Evolutionary conservation across 2,329 filamentous ascomycete genomes (phyloP), one percentile per base, ranked within the genome.

Genomic region (Neofusicoccum laricinum): DNA sequence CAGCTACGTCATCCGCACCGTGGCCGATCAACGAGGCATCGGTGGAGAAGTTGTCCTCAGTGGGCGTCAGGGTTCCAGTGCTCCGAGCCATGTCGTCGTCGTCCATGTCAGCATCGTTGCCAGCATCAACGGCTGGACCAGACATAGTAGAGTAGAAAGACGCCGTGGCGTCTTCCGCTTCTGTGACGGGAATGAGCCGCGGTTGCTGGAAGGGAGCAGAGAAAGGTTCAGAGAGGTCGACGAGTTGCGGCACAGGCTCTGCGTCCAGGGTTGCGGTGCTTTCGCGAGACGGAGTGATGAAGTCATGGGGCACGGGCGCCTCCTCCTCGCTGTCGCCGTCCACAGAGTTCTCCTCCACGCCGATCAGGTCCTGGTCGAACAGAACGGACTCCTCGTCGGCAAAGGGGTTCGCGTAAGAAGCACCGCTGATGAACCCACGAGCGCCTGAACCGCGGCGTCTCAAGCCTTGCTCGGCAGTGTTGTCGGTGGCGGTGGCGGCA

Each of bases 331-430:
- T 68, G 61, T 70, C 68, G 58, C 46, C 48, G 34, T 66, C 64
- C n/a, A 61, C 46, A 15, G 41, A 48, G 19, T 65, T 63, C 38
- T 68, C 66, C 51, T 67, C 66, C 4, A 40, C 57, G 19, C 61
- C 62, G 21, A 75, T 72, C 5, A 78, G 64, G 32, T 76, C 71
- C 41, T 77, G 73, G 68, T 81, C 80, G 38, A 82, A 78, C 11
- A 81, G 75, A 1, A 81, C 72, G 14, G 70, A 73, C 53, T 72
- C 75, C 64, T 79, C 78, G 65, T 83, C 80, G 14, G 75, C 72
- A 67, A 83, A 83, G 4, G 81, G 80, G 59, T 82, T 79, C 1
- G 76, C 75, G 30, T 76, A 76, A 4, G 71, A 70, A 30, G 79
- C 72, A 15, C 80, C 81, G 53, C 73, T 69, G 12, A 74, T 71